A percentile compares a stretch with the other conserved stretches of the same genome.
Evolutionary conservation across 768 basidiomycete species (phyloP).

Genomic region (Amanita molliuscula): DNA sequence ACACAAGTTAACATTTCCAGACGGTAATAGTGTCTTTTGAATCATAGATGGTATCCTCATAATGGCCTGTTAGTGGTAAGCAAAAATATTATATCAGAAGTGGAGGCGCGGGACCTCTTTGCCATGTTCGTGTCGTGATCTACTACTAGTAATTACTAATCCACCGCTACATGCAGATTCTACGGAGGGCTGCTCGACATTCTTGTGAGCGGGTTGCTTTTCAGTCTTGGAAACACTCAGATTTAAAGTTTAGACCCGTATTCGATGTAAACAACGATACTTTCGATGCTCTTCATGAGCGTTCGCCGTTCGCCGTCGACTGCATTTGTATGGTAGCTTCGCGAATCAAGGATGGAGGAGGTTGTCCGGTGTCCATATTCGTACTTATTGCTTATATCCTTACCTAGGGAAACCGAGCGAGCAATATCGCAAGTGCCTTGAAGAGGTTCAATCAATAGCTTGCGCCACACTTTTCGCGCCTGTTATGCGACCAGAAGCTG

Average conservation of each 20-base stretch:
- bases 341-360: constrained; percentile 83
- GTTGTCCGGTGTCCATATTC: constrained; percentile 25
- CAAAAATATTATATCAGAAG: constrained; percentile 70
- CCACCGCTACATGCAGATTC: constrained; percentile 40
- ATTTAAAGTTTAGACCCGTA: constrained; percentile 41
- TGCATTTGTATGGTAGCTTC: constrained; percentile 92
- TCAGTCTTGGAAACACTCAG: neutral
- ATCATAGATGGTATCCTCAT: neutral
- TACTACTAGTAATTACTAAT: constrained; percentile 1
- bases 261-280: constrained; percentile 81
- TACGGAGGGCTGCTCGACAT: constrained; percentile 91
- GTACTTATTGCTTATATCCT: constrained; percentile 7
- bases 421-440: constrained; percentile 57
- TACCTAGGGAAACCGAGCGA: constrained; percentile 62
- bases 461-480: constrained; percentile 82
- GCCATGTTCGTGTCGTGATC: constrained; percentile 46
- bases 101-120: constrained; percentile 80
- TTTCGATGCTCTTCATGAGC: constrained; percentile 74
- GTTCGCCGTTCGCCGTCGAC: constrained; percentile 90
- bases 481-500: constrained; percentile 75
- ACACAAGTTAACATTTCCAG: constrained; percentile 62
- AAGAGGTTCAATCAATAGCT: constrained; percentile 81
- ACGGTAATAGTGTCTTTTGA: constrained; percentile 36
- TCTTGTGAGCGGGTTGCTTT: constrained; percentile 29
- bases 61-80: constrained; percentile 55